These are phyloP conservation scores for Trichoderma guizhouense DNA, from an alignment of 2,329 filamentous ascomycete species.

Conservation along the genomic window DNA sequence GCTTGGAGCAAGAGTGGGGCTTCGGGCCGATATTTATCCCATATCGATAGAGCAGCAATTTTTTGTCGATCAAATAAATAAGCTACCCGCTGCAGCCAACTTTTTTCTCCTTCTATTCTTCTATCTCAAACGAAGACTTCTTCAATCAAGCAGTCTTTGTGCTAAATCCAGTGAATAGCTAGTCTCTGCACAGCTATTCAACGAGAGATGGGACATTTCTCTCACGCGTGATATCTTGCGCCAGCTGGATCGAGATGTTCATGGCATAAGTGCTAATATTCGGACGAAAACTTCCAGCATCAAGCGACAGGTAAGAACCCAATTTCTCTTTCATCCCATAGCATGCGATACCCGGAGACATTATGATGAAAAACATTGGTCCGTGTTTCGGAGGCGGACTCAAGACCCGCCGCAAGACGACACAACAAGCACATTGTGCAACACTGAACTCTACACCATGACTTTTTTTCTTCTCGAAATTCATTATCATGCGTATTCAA, in stretches of 20 bases:
- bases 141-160: neutral
- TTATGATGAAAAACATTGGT: slow-evolving; percentile 82
- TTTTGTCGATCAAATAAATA: slow-evolving; percentile 12
- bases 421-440: slow-evolving; percentile 68
- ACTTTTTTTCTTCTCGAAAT: neutral
- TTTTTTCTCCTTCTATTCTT: neutral
- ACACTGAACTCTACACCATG: slow-evolving; percentile 55
- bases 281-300: neutral
- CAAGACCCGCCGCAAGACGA: slow-evolving; percentile 88
- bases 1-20: slow-evolving; percentile 19
- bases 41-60: slow-evolving; percentile 9
- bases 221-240: neutral
- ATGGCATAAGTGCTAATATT: neutral
- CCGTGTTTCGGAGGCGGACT: slow-evolving; percentile 91
- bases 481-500: neutral
- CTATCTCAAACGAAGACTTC: neutral
- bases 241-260: neutral
- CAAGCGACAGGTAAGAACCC: slow-evolving; percentile 14
- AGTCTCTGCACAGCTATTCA: neutral
- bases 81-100: neutral
- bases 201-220: neutral
- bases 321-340: neutral
- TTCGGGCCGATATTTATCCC: slow-evolving; percentile 17
- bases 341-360: neutral
- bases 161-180: neutral